phyloP scores from a whole-genome alignment of 306 rosid genomes.

The Myrica gale region DNA sequence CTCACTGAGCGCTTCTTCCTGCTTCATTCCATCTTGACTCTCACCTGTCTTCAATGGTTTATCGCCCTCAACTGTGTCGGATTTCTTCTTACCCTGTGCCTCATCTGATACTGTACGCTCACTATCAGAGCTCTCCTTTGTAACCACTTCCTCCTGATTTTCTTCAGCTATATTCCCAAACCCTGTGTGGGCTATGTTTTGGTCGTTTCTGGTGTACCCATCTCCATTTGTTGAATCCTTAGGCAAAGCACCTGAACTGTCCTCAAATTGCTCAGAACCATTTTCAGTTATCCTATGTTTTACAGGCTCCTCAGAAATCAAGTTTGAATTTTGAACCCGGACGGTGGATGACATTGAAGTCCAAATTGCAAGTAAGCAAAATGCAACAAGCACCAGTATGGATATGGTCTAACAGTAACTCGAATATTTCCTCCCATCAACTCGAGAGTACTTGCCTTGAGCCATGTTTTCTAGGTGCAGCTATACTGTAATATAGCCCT shows the following conservation, averaged over 20 bases:
- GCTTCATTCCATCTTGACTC: conserved; percentile 26
- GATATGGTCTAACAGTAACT: conserved; percentile 52
- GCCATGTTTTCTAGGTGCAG: conserved; percentile 47
- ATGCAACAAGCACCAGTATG: conserved; percentile 58
- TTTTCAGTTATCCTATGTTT: conserved; percentile 29
- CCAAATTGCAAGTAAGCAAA: conserved; percentile 77
- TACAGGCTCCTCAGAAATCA: conserved; percentile 39
- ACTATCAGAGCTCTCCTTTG: conserved; percentile 15
- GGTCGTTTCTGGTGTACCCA: conserved; percentile 27
- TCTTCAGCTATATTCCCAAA: conserved; percentile 29
- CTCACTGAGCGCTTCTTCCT: conserved; percentile 33
- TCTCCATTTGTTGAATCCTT: conserved; percentile 39
- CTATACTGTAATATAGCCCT: conserved; percentile 33
- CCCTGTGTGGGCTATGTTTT: conserved; percentile 25
- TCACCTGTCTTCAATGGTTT: conserved; percentile 33
- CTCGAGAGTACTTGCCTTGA: conserved; percentile 53
- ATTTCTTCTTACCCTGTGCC: conserved; percentile 25
- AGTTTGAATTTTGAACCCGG: conserved; percentile 51
- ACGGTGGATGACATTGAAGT: conserved; percentile 58
- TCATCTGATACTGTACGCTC: conserved; percentile 27
- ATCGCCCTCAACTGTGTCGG: conserved; percentile 29
- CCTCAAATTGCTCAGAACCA: conserved; percentile 38
- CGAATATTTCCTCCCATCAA: conserved; percentile 58
- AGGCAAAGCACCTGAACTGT: conserved; percentile 38
- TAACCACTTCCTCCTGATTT: conserved; percentile 26